A percentile compares a stretch with the other conserved stretches of the same genome.
These are phyloP conservation scores for Penicillium sp. DNA, from an alignment of 2,329 filamentous ascomycete species.

Conservation along the genomic window DNA sequence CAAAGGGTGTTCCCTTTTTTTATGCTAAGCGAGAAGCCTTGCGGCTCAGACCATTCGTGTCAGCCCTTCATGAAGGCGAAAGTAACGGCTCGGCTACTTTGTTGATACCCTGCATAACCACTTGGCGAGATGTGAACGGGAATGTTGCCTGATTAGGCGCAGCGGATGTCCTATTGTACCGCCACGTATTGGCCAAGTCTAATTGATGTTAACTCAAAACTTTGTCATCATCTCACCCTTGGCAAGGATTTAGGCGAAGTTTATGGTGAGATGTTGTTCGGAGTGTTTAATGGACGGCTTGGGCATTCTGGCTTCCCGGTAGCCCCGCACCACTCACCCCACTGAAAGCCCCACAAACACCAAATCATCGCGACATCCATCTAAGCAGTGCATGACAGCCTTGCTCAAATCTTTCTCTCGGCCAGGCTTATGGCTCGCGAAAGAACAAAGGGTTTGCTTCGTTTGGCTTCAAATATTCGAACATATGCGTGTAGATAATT, in stretches of 20 bases:
- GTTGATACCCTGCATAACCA: neutral
- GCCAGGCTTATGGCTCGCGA: too few species aligned
- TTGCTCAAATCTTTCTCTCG: too few species aligned
- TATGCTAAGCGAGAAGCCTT: neutral
- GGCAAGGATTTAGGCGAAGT: neutral
- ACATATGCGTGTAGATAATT: neutral
- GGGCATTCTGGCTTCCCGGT: neutral
- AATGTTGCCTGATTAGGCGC: neutral
- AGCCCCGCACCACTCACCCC: neutral
- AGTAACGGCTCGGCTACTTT: neutral
- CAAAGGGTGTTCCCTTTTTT: too few species aligned
- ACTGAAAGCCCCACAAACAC: too few species aligned
- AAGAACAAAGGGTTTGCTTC: too few species aligned
- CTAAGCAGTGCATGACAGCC: too few species aligned
- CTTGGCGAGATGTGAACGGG: neutral
- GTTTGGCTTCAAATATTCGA: neutral
- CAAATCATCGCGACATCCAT: too few species aligned
- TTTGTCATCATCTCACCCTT: neutral
- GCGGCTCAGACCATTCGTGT: neutral
- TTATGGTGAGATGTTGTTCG: neutral
- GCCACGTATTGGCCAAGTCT: neutral
- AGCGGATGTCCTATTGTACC: neutral
- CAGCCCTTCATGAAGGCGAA: neutral
- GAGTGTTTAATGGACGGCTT: neutral
- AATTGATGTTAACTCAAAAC: neutral